Evolutionary conservation across 208 protist species (phyloP), one percentile per base, ranked within the genome.

Genomic region (Trypanosoma conorhini): DNA sequence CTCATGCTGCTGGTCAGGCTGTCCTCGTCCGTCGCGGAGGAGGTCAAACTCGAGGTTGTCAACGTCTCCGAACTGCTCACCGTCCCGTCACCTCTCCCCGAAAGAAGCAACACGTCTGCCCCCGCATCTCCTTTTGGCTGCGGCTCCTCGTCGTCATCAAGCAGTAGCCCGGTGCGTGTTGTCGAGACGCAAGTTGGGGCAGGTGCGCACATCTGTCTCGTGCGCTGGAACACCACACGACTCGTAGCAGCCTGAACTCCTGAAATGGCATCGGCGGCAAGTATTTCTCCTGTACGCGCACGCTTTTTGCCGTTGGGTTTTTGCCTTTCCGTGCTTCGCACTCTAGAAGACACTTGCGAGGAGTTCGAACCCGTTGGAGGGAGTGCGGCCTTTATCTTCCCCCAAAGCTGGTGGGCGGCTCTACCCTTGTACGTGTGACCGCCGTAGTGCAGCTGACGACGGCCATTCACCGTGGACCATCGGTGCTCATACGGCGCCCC

Each of bases 391-490:
- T 89, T 89, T 46, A 95, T 76, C 59, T 87, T 70, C 28, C 68
- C 69, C 90, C 90, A 96, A 75, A 93, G 68, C 21, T 67, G 44
- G 74, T 93, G 87, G 24, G 87, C 90, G 19, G 50, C 56, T 12
- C 31, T 74, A 19, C 90, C 90, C 30, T 75, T 86, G 72, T 88
- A 93, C 13, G 78, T 88, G 13, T 44, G 59, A 12, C 83, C 81
- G 55, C 84, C 70, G 76, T 92, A 92, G n/a, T 91, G 81, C 48
- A 93, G 74, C 30, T 74, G 71, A 21, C 90, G 87, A 17, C 83
- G 83, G 7, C 86, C 76, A 28, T 72, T 62, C 21, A 71, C 76
- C 7, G 76, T 91, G 62, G 75, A 91, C 90, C 90, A 96, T 24
- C 77, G 67, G 60, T 86, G 71, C 10, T 81, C 72, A 68, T 73